Conservation (phyloP, 441 rosid species). For the Gossypium trilobum region DNA sequence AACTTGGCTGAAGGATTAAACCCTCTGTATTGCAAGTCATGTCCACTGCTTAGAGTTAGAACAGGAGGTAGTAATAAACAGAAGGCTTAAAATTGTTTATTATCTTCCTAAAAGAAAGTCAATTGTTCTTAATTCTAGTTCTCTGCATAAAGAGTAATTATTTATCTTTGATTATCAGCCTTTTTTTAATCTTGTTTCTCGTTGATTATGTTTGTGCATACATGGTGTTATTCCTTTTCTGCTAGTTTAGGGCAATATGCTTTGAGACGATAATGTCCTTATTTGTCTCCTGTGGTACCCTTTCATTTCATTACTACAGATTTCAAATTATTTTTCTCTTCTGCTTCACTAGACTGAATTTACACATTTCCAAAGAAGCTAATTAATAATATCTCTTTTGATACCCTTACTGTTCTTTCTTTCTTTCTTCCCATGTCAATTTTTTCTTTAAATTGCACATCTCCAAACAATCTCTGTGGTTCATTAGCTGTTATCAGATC, state of each 20-base stretch:
- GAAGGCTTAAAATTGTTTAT: neutral
- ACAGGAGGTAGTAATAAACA: neutral
- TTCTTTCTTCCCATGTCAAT: neutral
- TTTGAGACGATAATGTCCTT: neutral
- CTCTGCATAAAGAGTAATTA: neutral
- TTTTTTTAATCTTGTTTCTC: neutral
- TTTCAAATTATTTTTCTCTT: neutral
- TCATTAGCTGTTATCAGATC: neutral
- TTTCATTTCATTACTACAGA: neutral
- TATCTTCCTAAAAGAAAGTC: neutral
- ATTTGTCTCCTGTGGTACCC: neutral
- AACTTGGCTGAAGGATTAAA: too few species aligned
- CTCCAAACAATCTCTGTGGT: neutral
- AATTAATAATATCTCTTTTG: neutral
- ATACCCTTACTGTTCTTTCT: neutral
- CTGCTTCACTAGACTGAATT: neutral
- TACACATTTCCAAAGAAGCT: neutral
- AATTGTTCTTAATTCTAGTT: neutral
- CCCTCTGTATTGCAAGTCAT: too few species aligned
- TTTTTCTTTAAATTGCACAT: neutral
- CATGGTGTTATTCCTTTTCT: neutral
- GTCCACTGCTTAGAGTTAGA: neutral
- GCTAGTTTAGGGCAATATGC: neutral
- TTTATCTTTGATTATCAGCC: neutral
- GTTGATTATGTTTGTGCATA: neutral